A percentile compares a stretch with the other conserved stretches of the same genome.
Conservation (phyloP, 331 rosid genomes). For the Telfairia occidentalis region DNA sequence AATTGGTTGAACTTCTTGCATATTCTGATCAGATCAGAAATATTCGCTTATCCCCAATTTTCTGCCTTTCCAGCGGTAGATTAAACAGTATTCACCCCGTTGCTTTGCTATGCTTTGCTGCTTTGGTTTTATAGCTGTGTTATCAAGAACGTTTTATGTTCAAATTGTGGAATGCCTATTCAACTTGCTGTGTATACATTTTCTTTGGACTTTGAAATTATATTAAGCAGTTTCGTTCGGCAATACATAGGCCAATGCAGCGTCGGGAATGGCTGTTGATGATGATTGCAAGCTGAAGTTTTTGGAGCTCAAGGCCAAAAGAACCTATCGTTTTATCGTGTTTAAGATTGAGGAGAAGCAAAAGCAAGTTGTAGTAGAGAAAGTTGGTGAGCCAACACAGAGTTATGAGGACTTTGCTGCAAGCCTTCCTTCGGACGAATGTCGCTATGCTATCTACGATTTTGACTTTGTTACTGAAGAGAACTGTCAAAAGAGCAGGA, state of each 20-base stretch:
- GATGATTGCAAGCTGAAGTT: constrained; percentile 18
- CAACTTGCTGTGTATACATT: not conserved
- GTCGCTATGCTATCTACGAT: constrained; percentile 16
- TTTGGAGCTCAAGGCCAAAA: constrained; percentile 11
- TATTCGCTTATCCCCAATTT: not conserved
- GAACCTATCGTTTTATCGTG: constrained; percentile 16
- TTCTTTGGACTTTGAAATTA: not conserved
- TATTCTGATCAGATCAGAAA: not conserved
- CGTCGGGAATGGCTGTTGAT: constrained; percentile 13
- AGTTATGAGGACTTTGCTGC: constrained; percentile 16
- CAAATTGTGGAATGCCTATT: not conserved
- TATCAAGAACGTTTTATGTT: not conserved
- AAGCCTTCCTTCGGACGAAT: constrained; percentile 13
- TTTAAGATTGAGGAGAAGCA: constrained; percentile 18
- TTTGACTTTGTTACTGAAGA: constrained; percentile 13
- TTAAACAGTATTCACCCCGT: not conserved
- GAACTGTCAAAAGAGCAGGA: constrained; percentile 13
- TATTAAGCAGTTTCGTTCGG: not conserved
- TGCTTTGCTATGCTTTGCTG: not conserved
- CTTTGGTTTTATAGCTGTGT: not conserved
- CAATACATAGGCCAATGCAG: constrained; percentile 12
- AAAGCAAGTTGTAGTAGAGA: constrained; percentile 17
- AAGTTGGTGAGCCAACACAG: constrained; percentile 17
- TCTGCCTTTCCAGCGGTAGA: not conserved
- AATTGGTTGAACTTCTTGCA: not conserved